Percentiles rank a stretch among this genome's conserved stretches.
phyloP scores from a whole-genome alignment of 1,284 basidiomycete species.

The Flammula alnicola region DNA sequence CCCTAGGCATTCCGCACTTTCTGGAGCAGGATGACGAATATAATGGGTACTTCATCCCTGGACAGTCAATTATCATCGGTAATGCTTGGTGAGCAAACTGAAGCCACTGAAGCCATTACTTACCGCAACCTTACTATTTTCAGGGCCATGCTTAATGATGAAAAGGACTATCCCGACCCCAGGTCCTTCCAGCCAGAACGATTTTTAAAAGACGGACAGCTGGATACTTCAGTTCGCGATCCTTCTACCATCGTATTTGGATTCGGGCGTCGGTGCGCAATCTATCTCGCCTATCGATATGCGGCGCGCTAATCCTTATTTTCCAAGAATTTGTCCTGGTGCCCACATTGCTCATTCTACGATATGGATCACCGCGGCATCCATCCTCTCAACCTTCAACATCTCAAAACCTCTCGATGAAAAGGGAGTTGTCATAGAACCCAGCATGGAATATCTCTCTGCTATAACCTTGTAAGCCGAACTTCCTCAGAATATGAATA shows the following conservation, averaged over 20 bases:
- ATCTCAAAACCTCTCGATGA: constrained; percentile 41
- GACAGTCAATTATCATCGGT: constrained; percentile 24
- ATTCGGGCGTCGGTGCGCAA: constrained; percentile 39
- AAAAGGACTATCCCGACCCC: constrained; percentile 40
- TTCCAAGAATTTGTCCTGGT: constrained; percentile 46
- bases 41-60: constrained; percentile 31
- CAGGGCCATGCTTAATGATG: constrained; percentile 45
- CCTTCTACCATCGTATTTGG: constrained; percentile 37
- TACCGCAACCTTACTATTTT: neutral
- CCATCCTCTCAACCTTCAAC: constrained; percentile 41
- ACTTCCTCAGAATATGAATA: neutral
- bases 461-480: constrained; percentile 42
- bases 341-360: constrained; percentile 40
- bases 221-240: constrained; percentile 33
- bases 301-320: neutral
- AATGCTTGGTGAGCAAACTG: constrained; percentile 21
- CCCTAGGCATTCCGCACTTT: constrained; percentile 25
- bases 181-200: constrained; percentile 44
- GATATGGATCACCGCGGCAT: constrained; percentile 44
- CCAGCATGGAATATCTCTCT: constrained; percentile 35
- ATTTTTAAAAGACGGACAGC: constrained; percentile 36
- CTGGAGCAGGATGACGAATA: constrained; percentile 30
- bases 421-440: constrained; percentile 39
- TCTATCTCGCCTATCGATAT: neutral
- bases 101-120: neutral